Percentiles rank a stretch among this genome's conserved stretches.
phyloP scores from a whole-genome alignment of 225 moss, liverwort and hornwort species.

The Asterella californica region DNA sequence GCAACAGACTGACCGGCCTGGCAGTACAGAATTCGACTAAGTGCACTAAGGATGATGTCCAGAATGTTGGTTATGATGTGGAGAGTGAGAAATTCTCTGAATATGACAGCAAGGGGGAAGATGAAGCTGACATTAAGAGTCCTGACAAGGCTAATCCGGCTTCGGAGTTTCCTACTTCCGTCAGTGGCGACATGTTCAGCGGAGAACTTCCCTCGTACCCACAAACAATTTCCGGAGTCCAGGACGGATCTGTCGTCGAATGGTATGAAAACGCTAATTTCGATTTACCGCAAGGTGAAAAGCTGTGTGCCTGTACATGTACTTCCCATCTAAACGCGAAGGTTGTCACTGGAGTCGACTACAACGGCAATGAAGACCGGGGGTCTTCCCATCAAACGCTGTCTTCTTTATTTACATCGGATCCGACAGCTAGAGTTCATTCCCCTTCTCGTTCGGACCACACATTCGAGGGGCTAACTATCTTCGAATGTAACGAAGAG shows the following conservation, averaged over 20 bases:
- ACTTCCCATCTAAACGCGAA: no score
- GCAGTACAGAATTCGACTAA: neutral
- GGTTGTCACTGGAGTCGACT: no score
- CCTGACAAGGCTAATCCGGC: neutral
- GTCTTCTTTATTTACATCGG: no score
- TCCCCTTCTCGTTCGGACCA: no score
- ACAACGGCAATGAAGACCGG: no score
- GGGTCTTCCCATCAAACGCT: no score
- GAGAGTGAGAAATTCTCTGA: neutral
- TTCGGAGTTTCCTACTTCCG: neutral
- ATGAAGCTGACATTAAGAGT: neutral
- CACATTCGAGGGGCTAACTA: no score
- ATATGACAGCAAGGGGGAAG: neutral
- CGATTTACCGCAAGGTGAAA: neutral
- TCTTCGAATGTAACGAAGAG: no score
- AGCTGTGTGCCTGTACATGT: no score
- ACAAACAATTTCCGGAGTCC: neutral
- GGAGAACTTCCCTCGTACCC: neutral
- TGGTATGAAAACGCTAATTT: neutral
- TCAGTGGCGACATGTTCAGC: neutral
- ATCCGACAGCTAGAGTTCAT: no score
- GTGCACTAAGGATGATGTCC: neutral
- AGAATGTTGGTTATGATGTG: neutral
- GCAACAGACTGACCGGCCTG: no score
- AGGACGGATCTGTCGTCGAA: no score